Percentiles rank a stretch among this genome's conserved stretches.
Evolutionary conservation across 257 asterid genomes (phyloP).

Genomic region (Capsicum baccatum): DNA sequence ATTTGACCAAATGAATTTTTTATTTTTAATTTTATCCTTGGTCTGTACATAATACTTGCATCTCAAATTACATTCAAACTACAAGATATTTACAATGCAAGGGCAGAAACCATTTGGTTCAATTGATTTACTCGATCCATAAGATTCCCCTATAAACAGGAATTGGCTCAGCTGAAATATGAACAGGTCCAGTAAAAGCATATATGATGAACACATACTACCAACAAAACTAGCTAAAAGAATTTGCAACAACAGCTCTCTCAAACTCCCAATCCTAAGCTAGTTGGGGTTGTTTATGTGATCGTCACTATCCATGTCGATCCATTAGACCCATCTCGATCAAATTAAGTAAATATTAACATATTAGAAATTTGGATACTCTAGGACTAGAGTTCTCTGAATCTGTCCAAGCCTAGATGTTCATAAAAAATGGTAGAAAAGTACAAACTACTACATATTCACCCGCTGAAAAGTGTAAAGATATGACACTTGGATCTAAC

Average conservation of each 20-base stretch:
- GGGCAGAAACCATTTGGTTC: not conserved
- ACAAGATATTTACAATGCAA: not conserved
- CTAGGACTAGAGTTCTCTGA: not conserved
- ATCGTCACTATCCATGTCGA: not conserved
- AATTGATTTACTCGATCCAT: not conserved
- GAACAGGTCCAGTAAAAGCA: not conserved
- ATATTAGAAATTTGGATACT: not conserved
- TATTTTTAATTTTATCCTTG: not conserved
- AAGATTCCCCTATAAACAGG: not conserved
- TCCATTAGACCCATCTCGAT: not conserved
- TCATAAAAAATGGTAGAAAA: not conserved
- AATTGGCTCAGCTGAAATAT: not conserved
- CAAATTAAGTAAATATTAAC: not conserved
- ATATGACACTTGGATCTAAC: too few relatives aligned
- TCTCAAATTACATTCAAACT: not conserved
- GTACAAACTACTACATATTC: not conserved
- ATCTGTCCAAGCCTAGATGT: not conserved
- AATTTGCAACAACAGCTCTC: not conserved
- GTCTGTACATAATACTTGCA: not conserved
- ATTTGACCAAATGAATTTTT: not conserved
- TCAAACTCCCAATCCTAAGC: not conserved
- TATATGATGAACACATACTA: not conserved
- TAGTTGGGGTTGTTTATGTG: not conserved
- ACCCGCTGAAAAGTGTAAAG: not conserved
- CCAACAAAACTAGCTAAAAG: not conserved